A percentile compares a stretch with the other conserved stretches of the same genome.
These are phyloP conservation scores for Coniochaeta sp. DNA, from an alignment of 2,329 filamentous ascomycete species.

Conservation along the genomic window DNA sequence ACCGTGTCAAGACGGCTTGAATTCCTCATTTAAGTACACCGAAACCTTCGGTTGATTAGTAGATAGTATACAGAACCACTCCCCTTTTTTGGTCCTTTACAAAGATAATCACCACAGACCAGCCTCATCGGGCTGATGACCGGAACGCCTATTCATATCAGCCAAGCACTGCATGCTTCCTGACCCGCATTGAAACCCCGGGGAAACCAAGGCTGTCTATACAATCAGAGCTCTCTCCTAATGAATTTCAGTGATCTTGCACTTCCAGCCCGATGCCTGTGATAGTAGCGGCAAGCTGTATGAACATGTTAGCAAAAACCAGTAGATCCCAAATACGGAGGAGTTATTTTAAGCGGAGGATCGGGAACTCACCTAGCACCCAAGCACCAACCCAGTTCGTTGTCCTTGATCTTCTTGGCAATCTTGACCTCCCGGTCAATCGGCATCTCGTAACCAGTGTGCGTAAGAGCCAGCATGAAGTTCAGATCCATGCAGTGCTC, in stretches of 20 bases:
- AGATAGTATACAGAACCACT: neutral
- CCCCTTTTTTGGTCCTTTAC: neutral
- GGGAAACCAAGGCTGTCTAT: neutral
- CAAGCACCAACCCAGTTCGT: constrained; percentile 96
- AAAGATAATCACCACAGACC: neutral
- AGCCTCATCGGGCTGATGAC: neutral
- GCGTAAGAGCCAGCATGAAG: constrained; percentile 88
- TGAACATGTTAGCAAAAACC: constrained; percentile 28
- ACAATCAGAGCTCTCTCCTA: constrained; percentile 22
- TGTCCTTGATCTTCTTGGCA: constrained; percentile 96
- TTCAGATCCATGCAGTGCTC: constrained; percentile 93
- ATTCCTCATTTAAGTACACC: neutral
- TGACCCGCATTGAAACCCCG: neutral
- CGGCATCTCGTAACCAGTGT: constrained; percentile 97
- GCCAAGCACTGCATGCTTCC: neutral
- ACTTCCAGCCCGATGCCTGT: constrained; percentile 80
- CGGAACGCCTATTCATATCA: neutral
- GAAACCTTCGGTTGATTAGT: neutral
- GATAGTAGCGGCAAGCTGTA: constrained; percentile 73
- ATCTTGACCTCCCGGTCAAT: constrained; percentile 94
- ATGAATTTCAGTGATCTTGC: constrained; percentile 71
- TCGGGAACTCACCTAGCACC: constrained; percentile 79
- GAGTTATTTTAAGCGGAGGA: no score
- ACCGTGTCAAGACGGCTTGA: neutral
- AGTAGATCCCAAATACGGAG: no score